A percentile compares a stretch with the other conserved stretches of the same genome.
phyloP scores from a whole-genome alignment of 129 eudicot species.

The Saposhnikovia divaricata region DNA sequence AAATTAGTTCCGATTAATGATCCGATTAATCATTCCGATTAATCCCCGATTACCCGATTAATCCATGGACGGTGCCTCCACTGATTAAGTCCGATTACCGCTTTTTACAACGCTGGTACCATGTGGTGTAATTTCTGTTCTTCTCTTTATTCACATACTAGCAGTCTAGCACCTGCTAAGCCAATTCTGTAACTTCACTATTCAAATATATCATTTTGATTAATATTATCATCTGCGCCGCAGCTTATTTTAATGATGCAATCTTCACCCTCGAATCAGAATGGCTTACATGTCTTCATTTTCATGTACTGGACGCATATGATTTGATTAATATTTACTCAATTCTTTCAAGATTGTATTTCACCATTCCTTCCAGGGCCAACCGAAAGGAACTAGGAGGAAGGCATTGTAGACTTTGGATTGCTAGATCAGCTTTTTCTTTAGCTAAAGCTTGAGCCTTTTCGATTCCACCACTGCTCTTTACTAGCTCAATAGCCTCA shows the following conservation, averaged over 20 bases:
- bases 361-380: slow-evolving; percentile 77
- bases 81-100: too few species aligned
- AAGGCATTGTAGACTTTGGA: slow-evolving; percentile 57
- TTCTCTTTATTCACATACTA: neutral
- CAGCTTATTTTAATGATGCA: too few species aligned
- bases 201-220: neutral
- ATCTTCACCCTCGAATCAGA: neutral
- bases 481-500: slow-evolving; percentile 63
- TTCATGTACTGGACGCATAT: neutral
- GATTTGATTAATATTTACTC: slow-evolving; percentile 18
- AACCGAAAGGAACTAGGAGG: slow-evolving; percentile 55
- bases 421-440: slow-evolving; percentile 68
- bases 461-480: slow-evolving; percentile 62
- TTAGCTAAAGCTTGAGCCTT: slow-evolving; percentile 54
- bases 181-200: neutral
- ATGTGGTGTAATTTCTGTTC: neutral
- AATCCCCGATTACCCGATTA: too few species aligned
- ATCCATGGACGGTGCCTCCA: too few species aligned
- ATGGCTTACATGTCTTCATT: neutral
- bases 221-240: too few species aligned
- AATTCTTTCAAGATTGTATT: slow-evolving; percentile 68
- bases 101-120: too few species aligned
- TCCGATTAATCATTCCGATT: too few species aligned
- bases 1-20: too few species aligned
- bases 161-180: neutral